Percentiles rank a stretch among this genome's conserved stretches.
Conservation (phyloP, 2,329 filamentous ascomycete species). For the Lasiodiplodia gonubiensis region DNA sequence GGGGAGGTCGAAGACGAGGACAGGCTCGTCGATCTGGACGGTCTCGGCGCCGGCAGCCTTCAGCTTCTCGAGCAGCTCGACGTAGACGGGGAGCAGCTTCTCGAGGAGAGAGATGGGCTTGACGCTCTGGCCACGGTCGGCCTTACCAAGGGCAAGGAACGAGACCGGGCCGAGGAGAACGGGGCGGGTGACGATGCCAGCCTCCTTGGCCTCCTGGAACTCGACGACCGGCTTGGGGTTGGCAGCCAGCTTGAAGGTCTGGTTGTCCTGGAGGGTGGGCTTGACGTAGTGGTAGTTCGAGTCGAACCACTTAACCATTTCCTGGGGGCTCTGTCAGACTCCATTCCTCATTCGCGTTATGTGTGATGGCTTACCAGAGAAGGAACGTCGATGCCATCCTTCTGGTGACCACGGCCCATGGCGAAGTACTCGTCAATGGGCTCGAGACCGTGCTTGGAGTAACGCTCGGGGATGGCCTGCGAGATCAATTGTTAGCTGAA, state of each 20-base stretch:
- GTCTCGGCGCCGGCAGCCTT: slow-evolving; percentile 95
- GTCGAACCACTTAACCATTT: slow-evolving; percentile 99
- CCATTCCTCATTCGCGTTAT: background rate
- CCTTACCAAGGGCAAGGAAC: slow-evolving; percentile 97
- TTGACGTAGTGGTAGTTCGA: slow-evolving; percentile 99
- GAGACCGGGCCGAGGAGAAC: slow-evolving; percentile 95
- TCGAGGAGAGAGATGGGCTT: slow-evolving; percentile 92
- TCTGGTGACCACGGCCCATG: slow-evolving; percentile 99
- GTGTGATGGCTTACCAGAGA: slow-evolving; percentile 62
- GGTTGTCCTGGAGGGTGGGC: slow-evolving; percentile 95
- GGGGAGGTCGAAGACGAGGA: slow-evolving; percentile 92
- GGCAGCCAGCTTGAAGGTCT: slow-evolving; percentile 87
- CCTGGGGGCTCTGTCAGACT: slow-evolving; percentile 53
- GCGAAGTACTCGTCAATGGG: slow-evolving; percentile 97
- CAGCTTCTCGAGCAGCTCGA: slow-evolving; percentile 88
- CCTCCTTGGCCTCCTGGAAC: slow-evolving; percentile 97
- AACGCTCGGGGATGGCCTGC: slow-evolving; percentile 90
- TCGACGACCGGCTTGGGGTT: slow-evolving; percentile 93
- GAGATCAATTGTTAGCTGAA: slow-evolving; percentile 34
- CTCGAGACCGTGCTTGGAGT: slow-evolving; percentile 87
- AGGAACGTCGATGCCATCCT: slow-evolving; percentile 90
- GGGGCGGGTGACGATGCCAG: slow-evolving; percentile 88
- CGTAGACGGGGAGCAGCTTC: slow-evolving; percentile 93
- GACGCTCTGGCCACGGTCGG: slow-evolving; percentile 91
- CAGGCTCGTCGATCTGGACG: slow-evolving; percentile 97